Base-by-base conservation (phyloP, 441 rosid species). In the Breynia disticha region DNA sequence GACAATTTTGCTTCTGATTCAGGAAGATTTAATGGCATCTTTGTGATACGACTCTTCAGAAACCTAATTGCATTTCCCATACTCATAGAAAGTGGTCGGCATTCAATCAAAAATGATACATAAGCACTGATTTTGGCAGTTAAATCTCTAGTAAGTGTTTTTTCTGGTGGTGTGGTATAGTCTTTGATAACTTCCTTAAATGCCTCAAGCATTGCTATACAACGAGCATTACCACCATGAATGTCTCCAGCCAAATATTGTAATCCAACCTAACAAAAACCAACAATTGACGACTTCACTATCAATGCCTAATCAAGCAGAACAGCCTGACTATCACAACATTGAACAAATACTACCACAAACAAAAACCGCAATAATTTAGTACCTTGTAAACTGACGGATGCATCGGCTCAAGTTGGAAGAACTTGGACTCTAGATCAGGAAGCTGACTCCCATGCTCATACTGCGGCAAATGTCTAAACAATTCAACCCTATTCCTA, bases 201-300 rank as follows among this genome's bases (percentile, higher is more conserved):
- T 47, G 98, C 97, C 63, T 73, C 78, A 50, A 91, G 89, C 98
- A 91, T 91, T 35, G 94, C 95, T 53, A 91, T 82, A 56, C 98
- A 91, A n/a, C 95, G 89, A 15, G 95, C 98, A 77, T 91, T 91
- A 38, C 95, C 90, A 43, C 98, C 97, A 53, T 69, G 69, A 44
- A 88, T 68, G 77, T 91, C 95, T 57, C 95, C 97, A 1, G 83
- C 79, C 52, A 88, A 73, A 71, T 84, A 88, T 46, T 84, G 89
- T 55, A 88, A 79, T 41, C 97, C 98, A 60, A 82, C 97, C 98
- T 91, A 71, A 60, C 62, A 60, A 62, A 61, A 56, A 71, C 58
- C 62, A 60, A 62, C 59, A 56, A 58, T 57, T 64, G 52, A 62
- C n/a, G 47, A 20, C 45, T 17, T 56, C 54, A 53, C 50, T 32